Evolutionary conservation across 1,139 yeast species (phyloP), one percentile per base, ranked within the genome.

Genomic region (Taphrina pruni): DNA sequence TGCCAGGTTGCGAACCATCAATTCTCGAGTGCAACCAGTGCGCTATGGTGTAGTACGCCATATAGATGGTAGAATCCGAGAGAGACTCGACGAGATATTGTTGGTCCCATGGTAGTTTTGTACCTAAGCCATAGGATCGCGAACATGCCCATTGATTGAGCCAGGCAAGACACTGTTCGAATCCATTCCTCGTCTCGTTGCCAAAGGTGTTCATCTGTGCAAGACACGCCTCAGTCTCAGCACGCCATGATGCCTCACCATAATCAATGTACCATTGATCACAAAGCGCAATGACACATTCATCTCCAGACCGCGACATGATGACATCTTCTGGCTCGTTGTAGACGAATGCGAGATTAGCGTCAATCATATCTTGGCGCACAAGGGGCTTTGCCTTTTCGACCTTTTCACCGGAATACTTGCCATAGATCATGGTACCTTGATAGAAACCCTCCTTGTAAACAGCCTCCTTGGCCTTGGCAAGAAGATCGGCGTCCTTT

Each of bases 251-350:
- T 74, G 87, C 92, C 85, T 95, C 99, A 84, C 99, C 99, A 77
- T 95, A 95, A 79, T 95, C 98, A 76, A 91, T 85, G 80, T 87
- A 95, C 99, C 99, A 95, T 83, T 95, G 99, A 81, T 95, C 99
- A 81, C 95, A 98, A 71, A 95, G 86, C 17, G 98, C 92, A 67
- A 94, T 99, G 76, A 94, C 87, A 85, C 99, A 94, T 71, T 88
- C 94, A 78, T 94, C 99, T 75, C 98, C 98, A 61, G 97, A 90
- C 82, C 99, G 88, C 32, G 98, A 93, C 69, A 91, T 84, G 66
- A 94, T 97, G 70, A 84, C 82, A 60, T 88, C 86, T 81, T 94
- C 99, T 60, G 99, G 99, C 82, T 94, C 99, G 75, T 88, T 88
- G 83, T 94, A 94, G 65, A 88, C 88, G 76, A 94, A 91, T 6